Conservation (phyloP, 257 asterid genomes). For the Euphrasia confusa region DNA sequence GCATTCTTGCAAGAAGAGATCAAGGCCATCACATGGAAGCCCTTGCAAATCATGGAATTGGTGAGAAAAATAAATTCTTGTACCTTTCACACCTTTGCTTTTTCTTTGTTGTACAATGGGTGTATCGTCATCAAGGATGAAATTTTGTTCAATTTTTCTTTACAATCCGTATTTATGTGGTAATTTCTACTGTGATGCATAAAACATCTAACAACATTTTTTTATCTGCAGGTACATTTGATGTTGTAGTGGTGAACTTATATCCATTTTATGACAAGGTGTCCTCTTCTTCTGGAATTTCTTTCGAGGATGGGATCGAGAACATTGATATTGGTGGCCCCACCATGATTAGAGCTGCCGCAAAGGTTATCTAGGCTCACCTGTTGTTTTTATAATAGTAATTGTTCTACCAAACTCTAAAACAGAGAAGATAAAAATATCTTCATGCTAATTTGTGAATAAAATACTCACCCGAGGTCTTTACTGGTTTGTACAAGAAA, state of each 20-base stretch:
- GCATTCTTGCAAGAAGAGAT: slow-evolving; percentile 96
- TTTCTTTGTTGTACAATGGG: background rate
- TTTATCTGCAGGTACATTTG: slow-evolving; percentile 73
- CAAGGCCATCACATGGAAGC: slow-evolving; percentile 90
- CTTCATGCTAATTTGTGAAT: slow-evolving; percentile 4
- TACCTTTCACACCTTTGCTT: background rate
- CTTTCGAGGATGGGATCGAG: slow-evolving; percentile 93
- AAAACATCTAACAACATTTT: slow-evolving; percentile 10
- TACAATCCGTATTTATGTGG: slow-evolving; percentile 6
- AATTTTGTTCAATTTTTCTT: slow-evolving; percentile 6
- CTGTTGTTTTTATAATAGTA: slow-evolving; percentile 7
- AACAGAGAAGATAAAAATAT: slow-evolving; percentile 7
- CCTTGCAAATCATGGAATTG: slow-evolving; percentile 70
- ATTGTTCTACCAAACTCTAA: background rate
- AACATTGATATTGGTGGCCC: slow-evolving; percentile 99
- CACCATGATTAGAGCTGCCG: slow-evolving; percentile 98
- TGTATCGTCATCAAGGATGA: background rate
- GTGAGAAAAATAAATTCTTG: slow-evolving; percentile 34
- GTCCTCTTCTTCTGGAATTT: slow-evolving; percentile 66
- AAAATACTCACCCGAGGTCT: background rate
- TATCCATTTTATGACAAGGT: slow-evolving; percentile 92
- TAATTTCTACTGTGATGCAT: slow-evolving; percentile 20
- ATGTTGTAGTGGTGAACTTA: slow-evolving; percentile 91
- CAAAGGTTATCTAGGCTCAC: slow-evolving; percentile 53
- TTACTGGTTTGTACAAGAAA: background rate